A percentile compares a stretch with the other conserved stretches of the same genome.
Conservation (phyloP, 805 yeast species). For the Candida rishiriensis region DNA sequence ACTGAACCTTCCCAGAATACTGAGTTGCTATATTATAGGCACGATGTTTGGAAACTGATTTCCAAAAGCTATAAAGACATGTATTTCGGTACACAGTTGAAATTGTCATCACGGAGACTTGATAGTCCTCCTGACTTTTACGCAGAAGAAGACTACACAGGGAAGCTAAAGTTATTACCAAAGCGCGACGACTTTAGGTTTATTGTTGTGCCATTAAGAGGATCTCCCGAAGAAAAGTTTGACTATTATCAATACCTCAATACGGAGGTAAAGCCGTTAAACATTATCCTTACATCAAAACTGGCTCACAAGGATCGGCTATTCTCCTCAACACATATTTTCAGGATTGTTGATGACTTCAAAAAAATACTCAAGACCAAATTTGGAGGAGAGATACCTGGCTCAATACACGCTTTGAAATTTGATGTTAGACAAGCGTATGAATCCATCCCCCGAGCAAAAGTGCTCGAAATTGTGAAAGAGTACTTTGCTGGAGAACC, state of each 20-base stretch:
- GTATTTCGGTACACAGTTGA: constrained; percentile 39
- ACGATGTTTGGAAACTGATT: constrained; percentile 49
- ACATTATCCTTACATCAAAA: constrained; percentile 30
- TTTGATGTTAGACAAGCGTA: constrained; percentile 77
- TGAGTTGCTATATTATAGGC: constrained; percentile 48
- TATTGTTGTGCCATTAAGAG: constrained; percentile 50
- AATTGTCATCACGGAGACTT: constrained; percentile 8
- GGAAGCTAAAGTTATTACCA: constrained; percentile 51
- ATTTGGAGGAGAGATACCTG: constrained; percentile 26
- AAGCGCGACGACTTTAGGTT: constrained; percentile 57
- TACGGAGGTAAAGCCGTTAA: constrained; percentile 40
- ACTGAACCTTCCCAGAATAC: constrained; percentile 47
- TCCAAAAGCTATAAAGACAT: constrained; percentile 37
- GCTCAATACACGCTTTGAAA: constrained; percentile 46
- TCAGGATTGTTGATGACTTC: constrained; percentile 34
- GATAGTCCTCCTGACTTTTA: constrained; percentile 16
- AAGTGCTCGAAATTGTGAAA: constrained; percentile 16
- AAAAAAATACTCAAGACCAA: constrained; percentile 23
- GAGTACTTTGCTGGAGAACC: constrained; percentile 17
- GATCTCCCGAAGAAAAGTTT: constrained; percentile 28
- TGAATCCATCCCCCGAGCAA: constrained; percentile 58
- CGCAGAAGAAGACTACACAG: constrained; percentile 30
- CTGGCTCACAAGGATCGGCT: constrained; percentile 8
- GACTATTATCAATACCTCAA: constrained; percentile 33
- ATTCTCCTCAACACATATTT: constrained; percentile 42